phyloP scores from a whole-genome alignment of 805 yeast species.

The Sungouiozyma ichnusensis region DNA sequence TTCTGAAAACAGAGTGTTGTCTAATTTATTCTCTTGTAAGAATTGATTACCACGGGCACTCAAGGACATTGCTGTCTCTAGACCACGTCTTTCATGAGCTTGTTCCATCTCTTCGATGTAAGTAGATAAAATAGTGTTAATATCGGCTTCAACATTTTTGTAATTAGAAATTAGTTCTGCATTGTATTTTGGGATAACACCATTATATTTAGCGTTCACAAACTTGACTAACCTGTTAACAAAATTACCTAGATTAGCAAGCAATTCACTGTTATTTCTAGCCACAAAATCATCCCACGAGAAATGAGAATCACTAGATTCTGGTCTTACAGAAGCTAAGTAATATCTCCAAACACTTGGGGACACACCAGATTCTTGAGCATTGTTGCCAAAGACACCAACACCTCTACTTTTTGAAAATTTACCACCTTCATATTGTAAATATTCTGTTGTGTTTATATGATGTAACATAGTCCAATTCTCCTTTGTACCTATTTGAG shows the following conservation, averaged over 20 bases:
- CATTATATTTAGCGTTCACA: conserved; percentile 80
- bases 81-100: conserved; percentile 75
- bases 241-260: conserved; percentile 94
- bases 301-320: conserved; percentile 89
- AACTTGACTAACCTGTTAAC: conserved; percentile 91
- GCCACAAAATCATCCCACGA: conserved; percentile 95
- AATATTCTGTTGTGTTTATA: conserved; percentile 87
- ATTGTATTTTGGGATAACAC: conserved; percentile 69
- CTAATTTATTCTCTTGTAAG: conserved; percentile 92
- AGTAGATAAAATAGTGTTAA: conserved; percentile 47
- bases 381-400: conserved; percentile 98
- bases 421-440: conserved; percentile 96
- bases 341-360: conserved; percentile 98
- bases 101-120: conserved; percentile 69
- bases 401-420: conserved; percentile 96
- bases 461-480: conserved; percentile 87
- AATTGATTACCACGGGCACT: conserved; percentile 91
- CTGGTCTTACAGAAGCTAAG: conserved; percentile 87
- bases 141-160: conserved; percentile 39
- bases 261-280: conserved; percentile 83
- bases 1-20: conserved; percentile 70
- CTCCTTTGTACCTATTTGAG: conserved; percentile 81
- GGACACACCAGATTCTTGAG: conserved; percentile 82
- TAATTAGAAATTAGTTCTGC: conserved; percentile 39
- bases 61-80: conserved; percentile 83